Conservation (phyloP, 2,329 filamentous ascomycete genomes). For the Rosellinia necatrix region DNA sequence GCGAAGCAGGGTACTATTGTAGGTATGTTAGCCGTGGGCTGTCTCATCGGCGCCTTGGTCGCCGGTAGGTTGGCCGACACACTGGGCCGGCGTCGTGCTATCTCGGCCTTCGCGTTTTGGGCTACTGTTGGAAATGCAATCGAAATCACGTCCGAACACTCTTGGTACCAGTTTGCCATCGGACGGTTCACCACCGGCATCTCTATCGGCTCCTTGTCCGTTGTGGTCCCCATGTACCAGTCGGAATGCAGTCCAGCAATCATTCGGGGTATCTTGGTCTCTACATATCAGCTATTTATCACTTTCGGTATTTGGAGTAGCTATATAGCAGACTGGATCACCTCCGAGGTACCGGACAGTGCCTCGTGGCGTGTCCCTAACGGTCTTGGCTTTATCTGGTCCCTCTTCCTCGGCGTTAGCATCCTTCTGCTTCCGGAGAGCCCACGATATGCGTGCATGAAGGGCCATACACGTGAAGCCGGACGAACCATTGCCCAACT, state of each 20-base stretch:
- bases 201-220: conserved; percentile 67
- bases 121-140: conserved; percentile 68
- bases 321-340: conserved; percentile 66
- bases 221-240: conserved; percentile 71
- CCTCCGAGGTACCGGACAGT: conserved; percentile 39
- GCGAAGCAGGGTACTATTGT: conserved; percentile 67
- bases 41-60: conserved; percentile 60
- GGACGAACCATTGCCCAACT: conserved; percentile 53
- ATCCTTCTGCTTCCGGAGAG: conserved; percentile 61
- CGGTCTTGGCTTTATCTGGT: conserved; percentile 60
- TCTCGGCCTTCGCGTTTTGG: conserved; percentile 65
- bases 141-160: conserved; percentile 59
- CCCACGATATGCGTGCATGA: conserved; percentile 56
- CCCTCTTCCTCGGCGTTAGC: conserved; percentile 53
- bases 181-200: conserved; percentile 69
- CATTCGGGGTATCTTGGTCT: conserved; percentile 66
- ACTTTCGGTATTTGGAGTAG: conserved; percentile 68
- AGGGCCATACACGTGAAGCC: conserved; percentile 53
- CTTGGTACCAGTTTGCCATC: conserved; percentile 68
- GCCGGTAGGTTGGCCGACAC: conserved; percentile 65
- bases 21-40: conserved; percentile 65
- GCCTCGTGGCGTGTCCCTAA: conserved; percentile 68
- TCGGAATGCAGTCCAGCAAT: conserved; percentile 67
- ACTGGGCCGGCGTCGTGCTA: conserved; percentile 65
- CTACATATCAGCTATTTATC: conserved; percentile 71